phyloP scores from a whole-genome alignment of 2,329 filamentous ascomycete species.

The Beauveria caledonica region DNA sequence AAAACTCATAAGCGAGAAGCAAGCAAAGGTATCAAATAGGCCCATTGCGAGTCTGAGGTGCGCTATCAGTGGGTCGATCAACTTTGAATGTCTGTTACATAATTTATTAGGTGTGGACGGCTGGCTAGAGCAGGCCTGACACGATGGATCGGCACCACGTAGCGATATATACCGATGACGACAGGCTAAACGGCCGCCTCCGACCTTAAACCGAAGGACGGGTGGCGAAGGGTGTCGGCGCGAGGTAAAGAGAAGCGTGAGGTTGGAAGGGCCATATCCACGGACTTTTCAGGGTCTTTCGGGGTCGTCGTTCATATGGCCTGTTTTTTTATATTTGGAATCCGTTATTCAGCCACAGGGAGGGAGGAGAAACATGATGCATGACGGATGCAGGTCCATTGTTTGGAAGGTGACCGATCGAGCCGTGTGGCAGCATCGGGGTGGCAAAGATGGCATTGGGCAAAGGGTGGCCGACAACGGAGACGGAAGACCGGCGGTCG shows the following conservation, averaged over 20 bases:
- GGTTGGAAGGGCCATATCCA: not conserved
- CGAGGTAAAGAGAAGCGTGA: not conserved
- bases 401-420: not conserved
- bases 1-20: not conserved
- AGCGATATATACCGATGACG: conserved; percentile 5
- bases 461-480: not conserved
- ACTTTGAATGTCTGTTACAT: too few species aligned
- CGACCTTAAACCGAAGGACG: conserved; percentile 4
- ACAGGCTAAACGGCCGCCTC: conserved; percentile 1
- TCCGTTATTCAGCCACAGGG: not conserved
- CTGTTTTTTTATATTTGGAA: too few species aligned
- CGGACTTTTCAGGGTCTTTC: not conserved
- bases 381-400: not conserved
- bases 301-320: not conserved
- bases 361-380: not conserved
- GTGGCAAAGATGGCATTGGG: too few species aligned
- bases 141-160: not conserved
- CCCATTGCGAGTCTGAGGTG: not conserved
- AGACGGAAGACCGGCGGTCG: not conserved
- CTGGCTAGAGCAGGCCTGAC: not conserved
- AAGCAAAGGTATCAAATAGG: not conserved
- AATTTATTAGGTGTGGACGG: not conserved
- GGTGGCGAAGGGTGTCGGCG: not conserved
- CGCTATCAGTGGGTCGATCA: not conserved
- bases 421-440: not conserved